These are phyloP conservation scores for Cryptococcus wingfieldii DNA, from an alignment of 1,284 basidiomycete genomes.

Conservation along the genomic window DNA sequence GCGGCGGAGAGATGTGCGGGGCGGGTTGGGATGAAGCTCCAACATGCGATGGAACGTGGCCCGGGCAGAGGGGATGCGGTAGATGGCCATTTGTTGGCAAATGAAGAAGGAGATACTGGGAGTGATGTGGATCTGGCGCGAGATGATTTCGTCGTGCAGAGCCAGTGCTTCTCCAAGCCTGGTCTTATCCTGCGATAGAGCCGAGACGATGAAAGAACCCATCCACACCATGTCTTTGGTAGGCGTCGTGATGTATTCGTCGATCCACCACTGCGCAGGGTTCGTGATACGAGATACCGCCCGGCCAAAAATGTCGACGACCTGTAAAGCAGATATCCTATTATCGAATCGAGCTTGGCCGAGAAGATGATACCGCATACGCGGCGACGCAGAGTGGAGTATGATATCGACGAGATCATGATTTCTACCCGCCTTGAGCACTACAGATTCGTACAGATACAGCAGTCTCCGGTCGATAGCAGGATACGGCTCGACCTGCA, in stretches of 20 bases:
- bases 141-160: constrained; percentile 6
- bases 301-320: not conserved
- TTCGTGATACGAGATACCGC: constrained; percentile 5
- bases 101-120: constrained; percentile 6
- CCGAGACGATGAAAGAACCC: constrained; percentile 9
- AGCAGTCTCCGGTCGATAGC: constrained; percentile 2
- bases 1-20: constrained; percentile 4
- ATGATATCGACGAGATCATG: constrained; percentile 13
- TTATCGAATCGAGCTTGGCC: no score
- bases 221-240: not conserved
- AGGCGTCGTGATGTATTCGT: constrained; percentile 3
- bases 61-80: no score
- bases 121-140: constrained; percentile 1
- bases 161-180: constrained; percentile 6
- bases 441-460: constrained; percentile 4
- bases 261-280: constrained; percentile 4
- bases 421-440: constrained; percentile 1
- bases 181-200: constrained; percentile 2
- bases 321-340: not conserved
- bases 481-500: constrained; percentile 2
- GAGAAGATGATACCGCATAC: not conserved
- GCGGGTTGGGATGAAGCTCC: constrained; percentile 1
- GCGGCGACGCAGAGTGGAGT: not conserved
- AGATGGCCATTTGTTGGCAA: constrained; percentile 1
- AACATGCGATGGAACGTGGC: not conserved